These are phyloP conservation scores for Poa annua DNA, from an alignment of 176 grass and related monocot species.

Conservation along the genomic window DNA sequence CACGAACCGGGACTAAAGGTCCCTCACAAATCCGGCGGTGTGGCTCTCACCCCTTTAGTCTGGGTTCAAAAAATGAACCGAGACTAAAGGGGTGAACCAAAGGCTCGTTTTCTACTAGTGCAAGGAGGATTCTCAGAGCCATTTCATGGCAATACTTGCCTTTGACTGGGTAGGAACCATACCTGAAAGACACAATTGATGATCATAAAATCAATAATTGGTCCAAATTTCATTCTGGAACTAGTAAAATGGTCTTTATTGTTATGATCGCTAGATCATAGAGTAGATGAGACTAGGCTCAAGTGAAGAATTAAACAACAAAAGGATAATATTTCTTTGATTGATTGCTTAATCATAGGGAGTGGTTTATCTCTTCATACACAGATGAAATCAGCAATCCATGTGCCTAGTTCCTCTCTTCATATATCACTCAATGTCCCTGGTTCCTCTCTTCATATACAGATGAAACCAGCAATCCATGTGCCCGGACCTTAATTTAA, in stretches of 20 bases:
- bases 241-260: conserved; percentile 44
- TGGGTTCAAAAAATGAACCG: too few relatives aligned
- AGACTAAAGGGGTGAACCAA: too few relatives aligned
- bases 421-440: not conserved
- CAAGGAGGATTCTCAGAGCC: conserved; percentile 98
- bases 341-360: not conserved
- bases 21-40: too few relatives aligned
- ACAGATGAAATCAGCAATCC: conserved; percentile 6
- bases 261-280: not conserved
- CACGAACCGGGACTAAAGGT: too few relatives aligned
- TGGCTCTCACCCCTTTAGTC: too few relatives aligned
- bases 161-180: conserved; percentile 91
- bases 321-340: not conserved
- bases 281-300: not conserved
- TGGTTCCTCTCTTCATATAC: not conserved
- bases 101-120: too few relatives aligned
- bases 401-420: not conserved
- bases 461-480: not conserved
- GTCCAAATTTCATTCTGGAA: conserved; percentile 14
- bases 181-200: conserved; percentile 63
- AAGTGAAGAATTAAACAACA: not conserved
- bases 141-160: conserved; percentile 98
- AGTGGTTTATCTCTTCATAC: not conserved
- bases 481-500: not conserved
- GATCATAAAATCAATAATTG: not conserved